phyloP scores from a whole-genome alignment of 116 monocot species.

The Cymodocea nodosa region DNA sequence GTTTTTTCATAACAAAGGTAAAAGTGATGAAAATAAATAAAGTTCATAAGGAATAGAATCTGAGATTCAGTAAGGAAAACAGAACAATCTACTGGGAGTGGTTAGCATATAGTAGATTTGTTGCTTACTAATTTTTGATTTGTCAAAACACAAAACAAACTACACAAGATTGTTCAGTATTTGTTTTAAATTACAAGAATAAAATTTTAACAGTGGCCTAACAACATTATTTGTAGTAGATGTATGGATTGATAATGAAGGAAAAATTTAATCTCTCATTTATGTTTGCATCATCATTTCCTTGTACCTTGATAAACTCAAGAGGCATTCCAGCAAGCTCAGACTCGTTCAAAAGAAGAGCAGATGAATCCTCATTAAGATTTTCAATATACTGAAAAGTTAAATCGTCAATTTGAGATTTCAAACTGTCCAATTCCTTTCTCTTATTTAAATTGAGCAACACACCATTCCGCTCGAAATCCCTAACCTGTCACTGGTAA shows the following conservation, averaged over 20 bases:
- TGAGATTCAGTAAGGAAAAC: too few species aligned
- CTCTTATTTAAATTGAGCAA: slow-evolving; percentile 58
- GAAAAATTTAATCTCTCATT: not conserved
- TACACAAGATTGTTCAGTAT: too few species aligned
- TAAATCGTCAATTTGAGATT: slow-evolving; percentile 60
- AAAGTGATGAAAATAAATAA: too few species aligned
- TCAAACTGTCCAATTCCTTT: slow-evolving; percentile 68
- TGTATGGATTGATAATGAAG: not conserved
- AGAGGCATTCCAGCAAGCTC: slow-evolving; percentile 77
- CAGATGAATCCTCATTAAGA: slow-evolving; percentile 41
- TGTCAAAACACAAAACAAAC: too few species aligned
- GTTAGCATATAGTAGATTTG: too few species aligned
- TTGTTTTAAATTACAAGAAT: too few species aligned
- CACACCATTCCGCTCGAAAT: slow-evolving; percentile 87
- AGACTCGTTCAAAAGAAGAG: slow-evolving; percentile 49
- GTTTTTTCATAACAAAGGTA: too few species aligned
- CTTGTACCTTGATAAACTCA: slow-evolving; percentile 68
- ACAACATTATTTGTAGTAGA: too few species aligned
- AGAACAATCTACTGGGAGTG: too few species aligned
- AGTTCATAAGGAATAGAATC: too few species aligned
- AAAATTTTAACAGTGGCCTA: too few species aligned
- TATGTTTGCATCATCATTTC: not conserved
- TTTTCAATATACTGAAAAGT: slow-evolving; percentile 64
- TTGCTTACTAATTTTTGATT: too few species aligned
- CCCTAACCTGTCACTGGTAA: slow-evolving; percentile 66